Base-by-base conservation (phyloP, 2,329 filamentous ascomycete genomes). In the Fusarium devonianum region DNA sequence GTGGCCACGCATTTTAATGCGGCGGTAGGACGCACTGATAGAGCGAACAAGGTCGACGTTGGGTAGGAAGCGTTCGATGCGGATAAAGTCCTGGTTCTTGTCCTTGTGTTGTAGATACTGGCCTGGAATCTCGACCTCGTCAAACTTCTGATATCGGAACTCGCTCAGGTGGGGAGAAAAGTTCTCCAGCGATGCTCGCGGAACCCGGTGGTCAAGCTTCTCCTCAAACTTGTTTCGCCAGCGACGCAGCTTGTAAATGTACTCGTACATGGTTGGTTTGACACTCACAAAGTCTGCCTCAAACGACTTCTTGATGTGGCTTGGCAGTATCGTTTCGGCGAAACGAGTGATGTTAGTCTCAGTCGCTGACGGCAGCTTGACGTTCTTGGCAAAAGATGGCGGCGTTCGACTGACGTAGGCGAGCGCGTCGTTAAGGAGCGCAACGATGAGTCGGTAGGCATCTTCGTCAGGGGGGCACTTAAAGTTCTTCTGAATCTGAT, bases 191-290 rank as follows among this genome's bases (percentile, higher is more conserved):
- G 88, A 87, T 40, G 88, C 83, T 30, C 81, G 84, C 18, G 86
- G 82, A 28, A 86, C 79, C 39, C 94, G 84, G 14, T 92, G 88
- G 69, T 99, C 94, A 37, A 99, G 85, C 72, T 96, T 96, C 76
- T 97, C 92, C 70, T 97, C 94, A 63, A 99, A 97, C 70, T 96
- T 94, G 74, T 97, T 94, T 42, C 95, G 86, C 94, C 94, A 99
- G 62, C 87, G 89, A 34, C 94, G 88, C 41, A 99, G 79, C 72
- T 97, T 97, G 71, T 96, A 91, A 55, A 99, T 97, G 76, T 99
- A 99, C 70, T 97, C 92, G 69, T 89, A 89, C 92, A 99, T 97
- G 2, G 92, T 97, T 3, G 94, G 95, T 73, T 96, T 97, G 68
- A 92, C 89, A 45, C 84, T 79, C 11, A 99, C 94, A 72, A 99